Base-by-base conservation (phyloP, 2,329 filamentous ascomycete species). In the Trichoderma sp. region DNA sequence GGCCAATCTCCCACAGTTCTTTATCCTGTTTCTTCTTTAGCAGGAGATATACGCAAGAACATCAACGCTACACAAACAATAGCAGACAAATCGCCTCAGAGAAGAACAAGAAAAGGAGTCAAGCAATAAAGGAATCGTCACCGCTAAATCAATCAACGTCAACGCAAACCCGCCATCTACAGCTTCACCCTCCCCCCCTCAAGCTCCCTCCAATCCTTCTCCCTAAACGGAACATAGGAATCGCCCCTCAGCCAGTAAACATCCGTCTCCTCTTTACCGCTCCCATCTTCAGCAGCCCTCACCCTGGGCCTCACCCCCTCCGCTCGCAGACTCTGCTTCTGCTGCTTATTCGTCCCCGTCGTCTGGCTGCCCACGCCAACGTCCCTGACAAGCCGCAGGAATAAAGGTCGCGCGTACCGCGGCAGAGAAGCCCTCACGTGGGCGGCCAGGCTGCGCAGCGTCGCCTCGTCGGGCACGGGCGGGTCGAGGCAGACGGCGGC, bases 261-360 rank as follows among this genome's bases (percentile, higher is more conserved):
- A 1, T 83, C 79, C 1, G 61, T 21, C 5, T 17, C 61, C 1
- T 39, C 50, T 19, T 55, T 39, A 9, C 30, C 7, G 4, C 15
- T 5, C 1, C 12, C 24, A n/a, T 19, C 19, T 47, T 34, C 41
- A 14, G 9, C 3, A n/a, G 56, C 2, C 14, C 17, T 59, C 12
- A n/a, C 6, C 4, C 72, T 76, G 0, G 89, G 90, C 71, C 91
- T 85, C 0, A 94, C 90, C 0, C 93, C 92, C 68, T 93, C 84
- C 2, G 82, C 80, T n/a, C 91, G 82, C 68, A 96, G 75, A 0
- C 80, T 77, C 68, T 90, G 86, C 77, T 97, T 97, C 78, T 93
- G 90, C 79, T 96, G 91, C 81, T 97, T 97, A 72, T 92, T 90
- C 55, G 92, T 97, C 0, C 92, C 92, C 5, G 93, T 96, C 1